These are phyloP conservation scores for Piromyces sp. DNA, from an alignment of 192 early-diverging fungal genomes.

Conservation along the genomic window DNA sequence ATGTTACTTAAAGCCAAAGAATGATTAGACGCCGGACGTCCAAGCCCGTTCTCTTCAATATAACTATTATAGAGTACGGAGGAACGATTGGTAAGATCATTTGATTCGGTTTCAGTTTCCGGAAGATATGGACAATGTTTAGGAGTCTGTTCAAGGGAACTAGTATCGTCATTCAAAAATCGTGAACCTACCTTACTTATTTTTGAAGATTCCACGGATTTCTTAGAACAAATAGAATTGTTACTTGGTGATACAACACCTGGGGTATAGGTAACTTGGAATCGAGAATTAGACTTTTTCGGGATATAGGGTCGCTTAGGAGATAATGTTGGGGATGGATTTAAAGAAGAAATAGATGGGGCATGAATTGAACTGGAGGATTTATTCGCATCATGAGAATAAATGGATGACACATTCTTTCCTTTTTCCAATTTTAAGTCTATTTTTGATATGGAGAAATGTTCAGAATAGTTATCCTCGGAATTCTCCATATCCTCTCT, in stretches of 20 bases:
- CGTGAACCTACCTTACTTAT: neutral
- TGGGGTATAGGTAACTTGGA: neutral
- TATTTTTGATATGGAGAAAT: neutral
- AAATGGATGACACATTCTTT: neutral
- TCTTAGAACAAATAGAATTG: neutral
- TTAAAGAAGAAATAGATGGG: neutral
- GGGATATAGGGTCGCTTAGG: neutral
- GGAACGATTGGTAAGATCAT: neutral
- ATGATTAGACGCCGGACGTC: neutral
- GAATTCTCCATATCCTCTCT: neutral
- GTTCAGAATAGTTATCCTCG: neutral
- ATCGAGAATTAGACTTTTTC: neutral
- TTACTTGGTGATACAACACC: neutral
- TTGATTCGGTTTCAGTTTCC: neutral
- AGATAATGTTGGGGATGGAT: neutral
- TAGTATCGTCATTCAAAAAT: neutral
- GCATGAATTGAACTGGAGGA: neutral
- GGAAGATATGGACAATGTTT: neutral
- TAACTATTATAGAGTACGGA: neutral
- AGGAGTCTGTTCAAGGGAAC: neutral
- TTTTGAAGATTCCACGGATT: neutral
- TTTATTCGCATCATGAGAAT: neutral
- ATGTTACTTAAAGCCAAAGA: neutral
- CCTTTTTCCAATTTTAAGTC: neutral
- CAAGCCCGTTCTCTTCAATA: neutral